These are phyloP conservation scores for Ceriops decandra DNA, from an alignment of 345 rosid species.

Conservation along the genomic window DNA sequence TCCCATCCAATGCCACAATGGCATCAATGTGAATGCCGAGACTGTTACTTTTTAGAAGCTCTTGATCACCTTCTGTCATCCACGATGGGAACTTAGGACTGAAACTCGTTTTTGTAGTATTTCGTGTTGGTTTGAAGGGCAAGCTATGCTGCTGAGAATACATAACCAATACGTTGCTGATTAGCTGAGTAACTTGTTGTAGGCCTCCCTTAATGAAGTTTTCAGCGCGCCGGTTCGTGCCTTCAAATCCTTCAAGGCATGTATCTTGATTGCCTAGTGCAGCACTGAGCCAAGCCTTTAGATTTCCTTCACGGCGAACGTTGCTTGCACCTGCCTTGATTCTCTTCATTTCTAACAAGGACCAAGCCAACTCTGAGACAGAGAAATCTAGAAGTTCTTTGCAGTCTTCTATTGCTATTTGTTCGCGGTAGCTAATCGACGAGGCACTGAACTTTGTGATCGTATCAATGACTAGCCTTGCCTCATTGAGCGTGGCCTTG, in stretches of 20 bases:
- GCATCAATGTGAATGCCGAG: constrained; percentile 22
- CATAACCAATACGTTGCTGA: constrained; percentile 23
- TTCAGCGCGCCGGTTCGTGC: constrained; percentile 62
- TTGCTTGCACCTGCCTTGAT: constrained; percentile 48
- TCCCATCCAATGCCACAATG: constrained; percentile 25
- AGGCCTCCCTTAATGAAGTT: constrained; percentile 43
- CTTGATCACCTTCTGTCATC: constrained; percentile 58
- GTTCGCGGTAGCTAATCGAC: constrained; percentile 70
- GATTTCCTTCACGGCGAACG: constrained; percentile 50
- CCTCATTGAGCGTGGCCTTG: constrained; percentile 56
- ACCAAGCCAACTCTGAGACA: constrained; percentile 91
- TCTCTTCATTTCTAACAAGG: constrained; percentile 63
- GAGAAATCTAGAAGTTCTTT: constrained; percentile 89
- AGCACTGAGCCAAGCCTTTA: constrained; percentile 39
- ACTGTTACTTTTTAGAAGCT: constrained; percentile 11
- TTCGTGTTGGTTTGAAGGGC: constrained; percentile 53
- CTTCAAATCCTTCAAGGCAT: constrained; percentile 48
- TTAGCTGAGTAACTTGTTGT: constrained; percentile 64
- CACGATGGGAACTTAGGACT: constrained; percentile 46
- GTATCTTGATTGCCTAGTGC: constrained; percentile 34
- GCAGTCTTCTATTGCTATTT: constrained; percentile 81
- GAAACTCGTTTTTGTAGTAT: not conserved
- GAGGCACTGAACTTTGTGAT: constrained; percentile 53
- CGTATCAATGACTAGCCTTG: constrained; percentile 46
- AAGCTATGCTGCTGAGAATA: constrained; percentile 50